A percentile compares a stretch with the other conserved stretches of the same genome.
These are phyloP conservation scores for Solanum stenotomum DNA, from an alignment of 257 asterid species.

Conservation along the genomic window DNA sequence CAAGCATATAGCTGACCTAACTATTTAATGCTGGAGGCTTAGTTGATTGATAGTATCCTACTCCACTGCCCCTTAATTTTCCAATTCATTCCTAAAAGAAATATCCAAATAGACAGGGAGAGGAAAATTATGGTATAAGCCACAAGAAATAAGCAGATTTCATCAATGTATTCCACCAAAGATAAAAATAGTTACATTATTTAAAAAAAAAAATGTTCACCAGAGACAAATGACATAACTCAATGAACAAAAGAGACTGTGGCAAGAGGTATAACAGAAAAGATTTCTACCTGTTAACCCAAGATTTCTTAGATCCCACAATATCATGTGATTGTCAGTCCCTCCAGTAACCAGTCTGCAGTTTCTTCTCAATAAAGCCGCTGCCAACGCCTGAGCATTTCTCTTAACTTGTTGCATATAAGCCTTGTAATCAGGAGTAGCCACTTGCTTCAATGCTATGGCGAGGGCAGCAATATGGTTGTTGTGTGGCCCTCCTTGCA, in stretches of 20 bases:
- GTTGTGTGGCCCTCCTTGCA: constrained; percentile 95
- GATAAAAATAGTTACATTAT: not conserved
- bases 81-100: not conserved
- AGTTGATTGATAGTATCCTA: not conserved
- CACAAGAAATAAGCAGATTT: not conserved
- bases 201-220: not conserved
- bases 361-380: constrained; percentile 53
- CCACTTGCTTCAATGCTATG: constrained; percentile 78
- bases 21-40: not conserved
- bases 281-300: constrained; percentile 57
- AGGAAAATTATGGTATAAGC: not conserved
- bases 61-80: not conserved
- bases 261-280: not conserved
- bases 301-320: constrained; percentile 79
- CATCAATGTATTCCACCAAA: not conserved
- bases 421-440: constrained; percentile 60
- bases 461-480: constrained; percentile 90
- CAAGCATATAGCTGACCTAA: not conserved
- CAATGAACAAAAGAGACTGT: not conserved
- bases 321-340: constrained; percentile 70
- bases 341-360: constrained; percentile 82
- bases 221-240: not conserved
- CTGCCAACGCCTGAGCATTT: constrained; percentile 70
- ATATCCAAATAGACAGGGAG: not conserved
- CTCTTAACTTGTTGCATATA: constrained; percentile 84